Percentiles rank a stretch among this genome's conserved stretches.
Evolutionary conservation across 441 rosid species (phyloP).

Genomic region (Pelargonium myrrhifolium): DNA sequence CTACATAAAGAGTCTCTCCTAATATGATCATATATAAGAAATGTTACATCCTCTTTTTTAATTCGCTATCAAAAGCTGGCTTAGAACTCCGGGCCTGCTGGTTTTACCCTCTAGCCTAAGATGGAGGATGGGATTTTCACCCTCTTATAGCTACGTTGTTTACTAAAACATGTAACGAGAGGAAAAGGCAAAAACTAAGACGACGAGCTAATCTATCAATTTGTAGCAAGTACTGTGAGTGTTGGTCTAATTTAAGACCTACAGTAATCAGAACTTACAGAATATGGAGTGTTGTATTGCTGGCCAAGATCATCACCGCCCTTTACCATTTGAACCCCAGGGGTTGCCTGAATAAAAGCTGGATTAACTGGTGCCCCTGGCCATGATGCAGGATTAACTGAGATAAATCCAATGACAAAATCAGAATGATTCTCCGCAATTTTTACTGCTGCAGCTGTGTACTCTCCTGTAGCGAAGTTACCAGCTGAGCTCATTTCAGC

Average conservation of each 20-base stretch:
- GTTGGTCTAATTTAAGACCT: not conserved
- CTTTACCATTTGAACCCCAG: conserved; percentile 89
- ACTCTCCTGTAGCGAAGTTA: conserved; percentile 85
- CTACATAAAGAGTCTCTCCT: too few species aligned
- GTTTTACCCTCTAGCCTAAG: too few species aligned
- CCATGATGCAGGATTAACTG: conserved; percentile 94
- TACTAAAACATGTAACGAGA: too few species aligned
- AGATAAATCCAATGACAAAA: conserved; percentile 91
- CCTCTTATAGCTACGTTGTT: too few species aligned
- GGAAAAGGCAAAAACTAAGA: too few species aligned
- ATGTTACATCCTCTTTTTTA: too few species aligned
- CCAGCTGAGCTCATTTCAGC: conserved; percentile 99
- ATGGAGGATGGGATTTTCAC: too few species aligned
- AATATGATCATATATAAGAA: too few species aligned
- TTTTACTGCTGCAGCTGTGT: conserved; percentile 84
- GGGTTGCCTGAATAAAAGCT: conserved; percentile 90
- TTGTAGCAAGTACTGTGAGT: too few species aligned
- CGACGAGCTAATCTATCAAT: too few species aligned
- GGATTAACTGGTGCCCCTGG: conserved; percentile 71
- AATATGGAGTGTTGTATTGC: conserved; percentile 85
- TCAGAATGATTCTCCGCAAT: conserved; percentile 89
- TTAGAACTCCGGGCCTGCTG: too few species aligned
- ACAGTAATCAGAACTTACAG: conserved; percentile 41
- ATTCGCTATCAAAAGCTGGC: too few species aligned
- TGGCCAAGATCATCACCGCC: conserved; percentile 92